Percentiles rank a stretch among this genome's conserved stretches.
Conservation (phyloP, 1,284 basidiomycete genomes). For the Rhodotorula sp. region DNA sequence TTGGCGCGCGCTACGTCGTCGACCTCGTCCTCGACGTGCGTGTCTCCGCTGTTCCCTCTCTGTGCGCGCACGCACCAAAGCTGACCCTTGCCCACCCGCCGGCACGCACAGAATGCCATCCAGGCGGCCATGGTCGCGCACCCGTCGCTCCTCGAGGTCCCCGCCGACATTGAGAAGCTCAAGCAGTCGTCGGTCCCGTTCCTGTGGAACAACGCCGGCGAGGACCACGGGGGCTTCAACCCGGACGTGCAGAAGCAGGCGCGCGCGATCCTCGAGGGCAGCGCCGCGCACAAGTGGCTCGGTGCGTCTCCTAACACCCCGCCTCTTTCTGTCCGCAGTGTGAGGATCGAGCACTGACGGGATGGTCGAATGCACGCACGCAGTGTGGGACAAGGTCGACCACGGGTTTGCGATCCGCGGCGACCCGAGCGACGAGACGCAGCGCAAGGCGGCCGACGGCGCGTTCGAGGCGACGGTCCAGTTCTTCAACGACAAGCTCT, state of each 20-base stretch:
- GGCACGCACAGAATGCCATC: conserved; percentile 54
- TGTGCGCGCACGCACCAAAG: not conserved
- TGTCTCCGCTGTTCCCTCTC: not conserved
- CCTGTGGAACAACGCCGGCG: conserved; percentile 49
- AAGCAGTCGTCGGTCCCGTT: conserved; percentile 44
- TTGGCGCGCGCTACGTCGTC: conserved; percentile 53
- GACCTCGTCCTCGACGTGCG: conserved; percentile 9
- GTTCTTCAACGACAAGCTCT: conserved; percentile 46
- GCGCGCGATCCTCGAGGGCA: conserved; percentile 59
- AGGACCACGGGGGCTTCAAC: conserved; percentile 42
- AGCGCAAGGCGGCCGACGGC: conserved; percentile 54
- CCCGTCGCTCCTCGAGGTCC: conserved; percentile 66
- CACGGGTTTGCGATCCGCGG: conserved; percentile 64
- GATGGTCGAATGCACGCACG: no score
- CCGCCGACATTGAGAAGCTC: conserved; percentile 58
- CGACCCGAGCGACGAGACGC: conserved; percentile 55
- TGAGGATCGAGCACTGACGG: not conserved
- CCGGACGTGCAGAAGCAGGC: conserved; percentile 40
- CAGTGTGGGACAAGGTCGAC: conserved; percentile 54
- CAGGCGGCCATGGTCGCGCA: conserved; percentile 63
- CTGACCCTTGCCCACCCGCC: not conserved
- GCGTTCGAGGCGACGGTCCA: conserved; percentile 61
- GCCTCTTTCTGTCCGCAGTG: not conserved
- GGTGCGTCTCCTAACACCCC: conserved; percentile 48
- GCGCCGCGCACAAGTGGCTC: conserved; percentile 61